Conservation (phyloP, 2,329 filamentous ascomycete genomes). For the Apiospora arundinis region DNA sequence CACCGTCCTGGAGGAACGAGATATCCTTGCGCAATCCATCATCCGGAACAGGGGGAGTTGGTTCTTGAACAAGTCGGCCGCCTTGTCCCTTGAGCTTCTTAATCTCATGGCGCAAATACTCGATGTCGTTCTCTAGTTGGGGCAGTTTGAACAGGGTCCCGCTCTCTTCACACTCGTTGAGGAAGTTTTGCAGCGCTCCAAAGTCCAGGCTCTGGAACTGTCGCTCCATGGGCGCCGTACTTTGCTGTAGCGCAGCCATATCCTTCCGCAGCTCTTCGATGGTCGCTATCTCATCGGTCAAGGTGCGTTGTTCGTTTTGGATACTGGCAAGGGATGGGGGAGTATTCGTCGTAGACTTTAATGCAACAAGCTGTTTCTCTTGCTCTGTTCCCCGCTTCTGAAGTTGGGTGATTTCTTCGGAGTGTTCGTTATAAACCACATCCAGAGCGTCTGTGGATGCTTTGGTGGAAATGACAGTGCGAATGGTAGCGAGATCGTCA, state of each 20-base stretch:
- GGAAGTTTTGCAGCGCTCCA: background rate
- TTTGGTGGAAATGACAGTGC: background rate
- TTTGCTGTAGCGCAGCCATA: background rate
- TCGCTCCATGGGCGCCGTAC: background rate
- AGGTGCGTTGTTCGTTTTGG: background rate
- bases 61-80: conserved; percentile 18
- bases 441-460: background rate
- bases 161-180: background rate
- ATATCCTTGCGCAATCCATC: conserved; percentile 12
- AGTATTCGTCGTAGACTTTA: background rate
- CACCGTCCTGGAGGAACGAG: background rate
- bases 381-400: background rate
- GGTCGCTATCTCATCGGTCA: background rate
- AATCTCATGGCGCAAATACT: background rate
- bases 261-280: background rate
- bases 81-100: background rate
- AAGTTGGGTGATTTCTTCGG: background rate
- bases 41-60: conserved; percentile 18
- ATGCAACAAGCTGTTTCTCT: background rate
- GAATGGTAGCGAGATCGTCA: background rate
- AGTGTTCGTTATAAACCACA: background rate
- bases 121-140: background rate
- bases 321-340: background rate
- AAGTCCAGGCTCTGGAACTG: background rate
- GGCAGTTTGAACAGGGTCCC: background rate